Percentiles rank a stretch among this genome's conserved stretches.
Conservation (phyloP, 108 stramenopile genomes). For the Aurantiochytrium sp. region DNA sequence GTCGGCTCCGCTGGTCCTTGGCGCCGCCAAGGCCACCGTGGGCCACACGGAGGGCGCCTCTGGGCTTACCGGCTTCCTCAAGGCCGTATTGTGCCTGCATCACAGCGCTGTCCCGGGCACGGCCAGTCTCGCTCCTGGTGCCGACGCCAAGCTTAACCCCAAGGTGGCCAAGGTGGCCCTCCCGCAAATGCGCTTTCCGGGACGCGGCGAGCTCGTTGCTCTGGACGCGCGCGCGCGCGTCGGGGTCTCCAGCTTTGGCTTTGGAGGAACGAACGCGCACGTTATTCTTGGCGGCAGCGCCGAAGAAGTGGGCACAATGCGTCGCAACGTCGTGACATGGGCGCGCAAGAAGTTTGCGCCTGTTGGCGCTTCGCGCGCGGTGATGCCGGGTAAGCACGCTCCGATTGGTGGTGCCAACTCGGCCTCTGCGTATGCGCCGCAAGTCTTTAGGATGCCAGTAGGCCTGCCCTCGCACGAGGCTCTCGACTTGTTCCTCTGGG, state of each 20-base stretch:
- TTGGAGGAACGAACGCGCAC: slow-evolving; percentile 42
- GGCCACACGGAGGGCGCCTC: slow-evolving; percentile 42
- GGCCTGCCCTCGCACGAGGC: too few relatives aligned
- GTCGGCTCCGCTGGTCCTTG: not conserved
- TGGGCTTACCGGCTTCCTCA: slow-evolving; percentile 27
- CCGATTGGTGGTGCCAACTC: too few relatives aligned
- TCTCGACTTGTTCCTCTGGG: too few relatives aligned
- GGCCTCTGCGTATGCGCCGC: too few relatives aligned
- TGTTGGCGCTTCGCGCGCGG: too few relatives aligned
- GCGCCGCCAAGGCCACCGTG: slow-evolving; percentile 32
- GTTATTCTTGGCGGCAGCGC: not conserved
- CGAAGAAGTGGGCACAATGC: too few relatives aligned
- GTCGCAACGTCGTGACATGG: too few relatives aligned
- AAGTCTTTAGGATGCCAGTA: too few relatives aligned
- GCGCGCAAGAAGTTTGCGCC: not conserved
- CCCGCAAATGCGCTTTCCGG: not conserved
- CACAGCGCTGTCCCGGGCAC: not conserved
- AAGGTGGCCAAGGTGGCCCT: not conserved
- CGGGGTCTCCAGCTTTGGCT: slow-evolving; percentile 36
- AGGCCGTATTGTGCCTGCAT: not conserved
- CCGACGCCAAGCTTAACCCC: not conserved
- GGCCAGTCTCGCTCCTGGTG: not conserved
- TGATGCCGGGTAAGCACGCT: too few relatives aligned
- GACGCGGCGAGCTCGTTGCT: not conserved
- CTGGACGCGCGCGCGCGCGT: not conserved